Percentiles rank a stretch among this genome's conserved stretches.
These are phyloP conservation scores for Diversispora epigaea DNA, from an alignment of 192 early-diverging fungal genomes.

Conservation along the genomic window DNA sequence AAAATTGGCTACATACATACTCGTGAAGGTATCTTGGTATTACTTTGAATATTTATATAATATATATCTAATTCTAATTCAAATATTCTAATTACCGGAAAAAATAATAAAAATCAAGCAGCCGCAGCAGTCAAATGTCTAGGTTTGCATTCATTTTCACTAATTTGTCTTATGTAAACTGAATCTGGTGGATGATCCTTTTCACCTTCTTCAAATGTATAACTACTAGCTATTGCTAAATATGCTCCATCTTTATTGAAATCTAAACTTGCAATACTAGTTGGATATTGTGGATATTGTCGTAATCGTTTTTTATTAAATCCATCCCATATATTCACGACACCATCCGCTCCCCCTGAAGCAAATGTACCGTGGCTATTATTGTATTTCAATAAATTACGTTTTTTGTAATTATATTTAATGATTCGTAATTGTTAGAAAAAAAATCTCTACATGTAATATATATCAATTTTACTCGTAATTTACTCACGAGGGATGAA, in stretches of 20 bases:
- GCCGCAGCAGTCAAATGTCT: neutral
- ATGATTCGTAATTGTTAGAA: no score
- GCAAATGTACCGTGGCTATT: slow-evolving; percentile 88
- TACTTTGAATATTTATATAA: no score
- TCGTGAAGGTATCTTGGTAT: no score
- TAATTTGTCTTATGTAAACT: slow-evolving; percentile 73
- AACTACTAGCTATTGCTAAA: slow-evolving; percentile 87
- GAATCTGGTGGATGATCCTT: slow-evolving; percentile 80
- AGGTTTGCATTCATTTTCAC: slow-evolving; percentile 56
- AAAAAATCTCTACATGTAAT: slow-evolving; percentile 5
- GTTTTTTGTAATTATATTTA: no score
- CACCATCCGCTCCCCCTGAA: slow-evolving; percentile 91
- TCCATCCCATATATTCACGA: slow-evolving; percentile 91
- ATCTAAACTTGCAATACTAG: slow-evolving; percentile 75
- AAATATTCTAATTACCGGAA: no score
- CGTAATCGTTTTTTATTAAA: slow-evolving; percentile 84
- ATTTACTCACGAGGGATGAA: slow-evolving; percentile 75
- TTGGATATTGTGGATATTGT: slow-evolving; percentile 79
- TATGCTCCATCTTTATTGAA: slow-evolving; percentile 77
- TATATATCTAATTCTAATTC: no score
- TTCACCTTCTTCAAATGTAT: slow-evolving; percentile 95
- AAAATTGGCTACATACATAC: no score
- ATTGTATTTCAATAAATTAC: neutral
- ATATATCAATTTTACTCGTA: slow-evolving; percentile 1
- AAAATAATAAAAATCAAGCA: no score